Conservation (phyloP, 2,329 filamentous ascomycete genomes). For the Penicillium italicum region DNA sequence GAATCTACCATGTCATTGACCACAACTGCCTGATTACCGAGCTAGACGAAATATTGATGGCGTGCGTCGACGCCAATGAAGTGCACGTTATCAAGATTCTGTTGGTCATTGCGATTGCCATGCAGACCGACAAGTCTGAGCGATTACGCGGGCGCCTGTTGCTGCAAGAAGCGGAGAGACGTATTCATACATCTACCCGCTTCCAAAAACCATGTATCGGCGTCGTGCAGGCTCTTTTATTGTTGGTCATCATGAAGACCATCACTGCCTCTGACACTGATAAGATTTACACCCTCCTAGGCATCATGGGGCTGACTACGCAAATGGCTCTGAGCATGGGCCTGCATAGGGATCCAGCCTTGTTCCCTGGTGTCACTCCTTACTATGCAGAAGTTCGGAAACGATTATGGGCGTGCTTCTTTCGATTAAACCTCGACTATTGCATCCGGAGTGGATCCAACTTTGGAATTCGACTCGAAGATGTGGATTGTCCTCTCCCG, state of each 20-base stretch:
- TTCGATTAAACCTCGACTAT: neutral
- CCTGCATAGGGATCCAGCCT: neutral
- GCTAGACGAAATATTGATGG: neutral
- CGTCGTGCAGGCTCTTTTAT: neutral
- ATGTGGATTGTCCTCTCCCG: neutral
- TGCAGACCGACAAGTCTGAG: neutral
- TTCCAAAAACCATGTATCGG: neutral
- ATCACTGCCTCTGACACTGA: neutral
- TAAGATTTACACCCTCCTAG: neutral
- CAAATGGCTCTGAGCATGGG: neutral
- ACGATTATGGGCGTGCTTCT: neutral
- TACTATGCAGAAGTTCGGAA: neutral
- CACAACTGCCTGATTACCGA: neutral
- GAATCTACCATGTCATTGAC: neutral
- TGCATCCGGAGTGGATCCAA: neutral
- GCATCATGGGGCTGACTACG: neutral
- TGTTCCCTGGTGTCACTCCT: neutral
- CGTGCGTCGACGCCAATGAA: neutral
- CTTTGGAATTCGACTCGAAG: neutral
- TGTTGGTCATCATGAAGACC: neutral
- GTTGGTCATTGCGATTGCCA: neutral
- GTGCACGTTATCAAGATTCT: neutral
- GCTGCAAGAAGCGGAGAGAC: neutral
- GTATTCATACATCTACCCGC: neutral
- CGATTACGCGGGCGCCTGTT: neutral